Conservation (phyloP, 2,329 filamentous ascomycete species). For the Talaromyces islandicus region DNA sequence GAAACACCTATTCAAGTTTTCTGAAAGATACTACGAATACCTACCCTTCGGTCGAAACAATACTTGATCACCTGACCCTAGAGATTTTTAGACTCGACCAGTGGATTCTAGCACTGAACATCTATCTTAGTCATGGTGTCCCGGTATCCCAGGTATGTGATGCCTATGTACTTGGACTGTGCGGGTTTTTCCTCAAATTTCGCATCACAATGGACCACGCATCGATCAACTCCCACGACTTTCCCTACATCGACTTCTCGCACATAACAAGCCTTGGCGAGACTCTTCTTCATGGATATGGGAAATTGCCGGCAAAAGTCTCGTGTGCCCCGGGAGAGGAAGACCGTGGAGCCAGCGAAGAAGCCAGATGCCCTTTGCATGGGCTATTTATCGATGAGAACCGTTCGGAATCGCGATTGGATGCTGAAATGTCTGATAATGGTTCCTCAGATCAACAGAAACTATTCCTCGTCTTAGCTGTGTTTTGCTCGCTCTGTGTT, state of each 20-base stretch:
- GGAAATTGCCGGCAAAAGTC: neutral
- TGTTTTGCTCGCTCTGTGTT: slow-evolving; percentile 7
- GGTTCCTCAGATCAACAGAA: neutral
- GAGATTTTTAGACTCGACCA: slow-evolving; percentile 5
- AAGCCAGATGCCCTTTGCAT: slow-evolving; percentile 1
- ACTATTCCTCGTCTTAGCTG: slow-evolving; percentile 1
- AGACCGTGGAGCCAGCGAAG: neutral
- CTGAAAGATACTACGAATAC: neutral
- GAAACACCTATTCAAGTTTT: neutral
- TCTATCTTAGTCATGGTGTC: slow-evolving; percentile 1
- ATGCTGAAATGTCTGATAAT: neutral
- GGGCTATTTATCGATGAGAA: neutral
- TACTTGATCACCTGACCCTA: neutral
- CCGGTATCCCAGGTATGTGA: neutral
- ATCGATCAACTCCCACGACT: neutral
- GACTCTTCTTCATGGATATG: neutral
- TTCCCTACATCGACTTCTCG: neutral
- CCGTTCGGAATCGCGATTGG: neutral
- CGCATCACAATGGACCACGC: slow-evolving; percentile 1
- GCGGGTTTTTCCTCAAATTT: slow-evolving; percentile 7
- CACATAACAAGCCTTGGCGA: slow-evolving; percentile 8
- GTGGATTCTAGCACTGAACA: slow-evolving; percentile 7
- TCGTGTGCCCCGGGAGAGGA: neutral
- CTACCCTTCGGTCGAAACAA: neutral
- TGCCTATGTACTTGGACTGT: neutral